Conservation (phyloP, 2,329 filamentous ascomycete species). For the Cucurbitaria berberidis region DNA sequence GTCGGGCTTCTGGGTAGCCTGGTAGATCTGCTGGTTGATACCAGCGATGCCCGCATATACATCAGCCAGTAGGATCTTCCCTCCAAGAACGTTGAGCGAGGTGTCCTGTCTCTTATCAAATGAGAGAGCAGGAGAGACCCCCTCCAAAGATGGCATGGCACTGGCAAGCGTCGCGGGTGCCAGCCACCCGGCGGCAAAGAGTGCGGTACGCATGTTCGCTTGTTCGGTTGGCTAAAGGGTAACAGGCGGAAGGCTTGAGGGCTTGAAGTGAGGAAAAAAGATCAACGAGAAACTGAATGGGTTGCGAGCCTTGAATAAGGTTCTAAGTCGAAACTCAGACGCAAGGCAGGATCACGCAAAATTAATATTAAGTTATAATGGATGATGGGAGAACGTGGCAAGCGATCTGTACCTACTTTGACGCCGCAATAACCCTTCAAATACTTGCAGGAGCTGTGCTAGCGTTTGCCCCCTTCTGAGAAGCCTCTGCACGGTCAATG, state of each 20-base stretch:
- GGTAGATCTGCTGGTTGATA: slow-evolving; percentile 35
- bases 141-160: slow-evolving; percentile 20
- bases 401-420: slow-evolving; percentile 11
- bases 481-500: slow-evolving; percentile 1
- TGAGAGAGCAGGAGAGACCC: slow-evolving; percentile 5
- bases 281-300: slow-evolving; percentile 7
- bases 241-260: slow-evolving; percentile 1
- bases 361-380: too few relatives aligned
- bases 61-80: slow-evolving; percentile 29
- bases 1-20: slow-evolving; percentile 23
- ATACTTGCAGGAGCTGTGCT: slow-evolving; percentile 13
- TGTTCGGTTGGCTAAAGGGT: slow-evolving; percentile 15
- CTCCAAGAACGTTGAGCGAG: slow-evolving; percentile 10
- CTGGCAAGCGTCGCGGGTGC: slow-evolving; percentile 20
- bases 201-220: slow-evolving; percentile 26
- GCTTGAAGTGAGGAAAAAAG: slow-evolving; percentile 7
- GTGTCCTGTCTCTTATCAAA: slow-evolving; percentile 28
- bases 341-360: too few relatives aligned
- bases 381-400: slow-evolving; percentile 9
- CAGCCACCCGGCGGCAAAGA: slow-evolving; percentile 23
- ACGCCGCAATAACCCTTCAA: slow-evolving; percentile 18
- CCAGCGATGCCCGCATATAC: slow-evolving; percentile 30
- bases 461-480: slow-evolving; percentile 8
- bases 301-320: slow-evolving; percentile 12
- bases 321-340: slow-evolving; percentile 16